A percentile compares a stretch with the other conserved stretches of the same genome.
These are phyloP conservation scores for Cadophora gregata DNA, from an alignment of 2,329 filamentous ascomycete genomes.

Conservation along the genomic window DNA sequence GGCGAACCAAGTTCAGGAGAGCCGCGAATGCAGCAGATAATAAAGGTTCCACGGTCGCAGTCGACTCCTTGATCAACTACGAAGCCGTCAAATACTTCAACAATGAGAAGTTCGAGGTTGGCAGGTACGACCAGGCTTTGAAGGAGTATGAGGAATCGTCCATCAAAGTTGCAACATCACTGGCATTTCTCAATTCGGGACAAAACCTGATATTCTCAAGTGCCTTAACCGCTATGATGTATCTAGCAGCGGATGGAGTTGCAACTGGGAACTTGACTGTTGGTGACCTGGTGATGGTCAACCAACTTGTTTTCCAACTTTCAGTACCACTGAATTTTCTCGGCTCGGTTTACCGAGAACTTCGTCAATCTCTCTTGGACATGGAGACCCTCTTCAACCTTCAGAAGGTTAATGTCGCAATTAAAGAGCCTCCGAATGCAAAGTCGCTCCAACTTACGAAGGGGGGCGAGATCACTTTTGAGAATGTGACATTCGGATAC, in stretches of 20 bases:
- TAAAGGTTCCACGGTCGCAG: constrained; percentile 90
- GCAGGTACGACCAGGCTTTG: constrained; percentile 86
- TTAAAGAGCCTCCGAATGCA: constrained; percentile 79
- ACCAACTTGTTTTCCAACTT: constrained; percentile 97
- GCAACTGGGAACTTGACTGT: constrained; percentile 82
- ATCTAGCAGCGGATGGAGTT: constrained; percentile 89
- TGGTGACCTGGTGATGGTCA: constrained; percentile 97
- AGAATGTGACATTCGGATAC: constrained; percentile 95
- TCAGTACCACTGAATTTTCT: constrained; percentile 97
- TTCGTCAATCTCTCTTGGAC: constrained; percentile 91
- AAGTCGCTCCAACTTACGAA: constrained; percentile 72
- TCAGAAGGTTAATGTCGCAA: constrained; percentile 91
- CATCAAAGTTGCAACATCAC: constrained; percentile 94
- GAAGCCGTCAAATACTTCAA: constrained; percentile 99
- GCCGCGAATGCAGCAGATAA: constrained; percentile 97
- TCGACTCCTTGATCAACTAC: constrained; percentile 98
- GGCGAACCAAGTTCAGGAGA: constrained; percentile 95
- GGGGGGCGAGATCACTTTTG: constrained; percentile 90
- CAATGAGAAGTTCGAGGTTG: constrained; percentile 94
- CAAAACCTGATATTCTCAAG: constrained; percentile 98
- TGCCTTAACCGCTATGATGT: constrained; percentile 97
- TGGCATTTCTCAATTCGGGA: constrained; percentile 91
- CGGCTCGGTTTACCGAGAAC: constrained; percentile 95
- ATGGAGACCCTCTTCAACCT: constrained; percentile 99
- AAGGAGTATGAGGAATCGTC: constrained; percentile 89